These are phyloP conservation scores for Colletotrichum spaethianum DNA, from an alignment of 2,329 filamentous ascomycete genomes.

Conservation along the genomic window DNA sequence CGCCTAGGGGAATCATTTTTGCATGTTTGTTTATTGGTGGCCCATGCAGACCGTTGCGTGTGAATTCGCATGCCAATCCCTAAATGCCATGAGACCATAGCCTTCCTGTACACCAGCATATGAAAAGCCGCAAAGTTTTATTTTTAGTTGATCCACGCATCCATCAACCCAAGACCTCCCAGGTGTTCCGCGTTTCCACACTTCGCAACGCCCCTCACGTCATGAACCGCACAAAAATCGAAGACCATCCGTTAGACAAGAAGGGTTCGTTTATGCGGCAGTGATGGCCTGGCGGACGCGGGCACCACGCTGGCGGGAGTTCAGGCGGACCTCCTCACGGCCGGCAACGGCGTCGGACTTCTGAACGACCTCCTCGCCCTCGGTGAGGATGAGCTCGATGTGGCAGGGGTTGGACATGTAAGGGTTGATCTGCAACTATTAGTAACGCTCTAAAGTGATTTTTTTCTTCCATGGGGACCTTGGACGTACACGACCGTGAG, in stretches of 20 bases:
- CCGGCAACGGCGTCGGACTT: conserved; percentile 82
- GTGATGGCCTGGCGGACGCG: conserved; percentile 76
- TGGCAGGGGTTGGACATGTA: conserved; percentile 99
- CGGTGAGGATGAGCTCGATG: conserved; percentile 99
- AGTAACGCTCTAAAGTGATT: conserved; percentile 41
- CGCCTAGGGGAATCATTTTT: conserved; percentile 31
- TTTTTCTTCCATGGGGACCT: not conserved
- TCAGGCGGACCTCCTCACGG: conserved; percentile 79
- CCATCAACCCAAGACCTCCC: conserved; percentile 43
- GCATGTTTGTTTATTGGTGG: conserved; percentile 42
- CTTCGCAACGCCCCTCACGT: conserved; percentile 29
- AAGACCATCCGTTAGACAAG: conserved; percentile 8
- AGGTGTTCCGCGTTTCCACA: conserved; percentile 35
- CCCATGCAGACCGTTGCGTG: conserved; percentile 37
- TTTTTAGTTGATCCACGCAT: conserved; percentile 35
- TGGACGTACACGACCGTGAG: conserved; percentile 96
- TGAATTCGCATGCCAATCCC: conserved; percentile 52
- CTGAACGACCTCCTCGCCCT: conserved; percentile 95
- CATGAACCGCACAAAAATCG: conserved; percentile 25
- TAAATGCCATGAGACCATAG: conserved; percentile 53
- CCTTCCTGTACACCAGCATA: conserved; percentile 50
- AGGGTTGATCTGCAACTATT: conserved; percentile 87
- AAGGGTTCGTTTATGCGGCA: conserved; percentile 65
- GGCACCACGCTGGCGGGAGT: conserved; percentile 91
- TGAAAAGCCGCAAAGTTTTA: conserved; percentile 46